Evolutionary conservation across 768 basidiomycete genomes (phyloP).

Genomic region (Termitomyces sp.): DNA sequence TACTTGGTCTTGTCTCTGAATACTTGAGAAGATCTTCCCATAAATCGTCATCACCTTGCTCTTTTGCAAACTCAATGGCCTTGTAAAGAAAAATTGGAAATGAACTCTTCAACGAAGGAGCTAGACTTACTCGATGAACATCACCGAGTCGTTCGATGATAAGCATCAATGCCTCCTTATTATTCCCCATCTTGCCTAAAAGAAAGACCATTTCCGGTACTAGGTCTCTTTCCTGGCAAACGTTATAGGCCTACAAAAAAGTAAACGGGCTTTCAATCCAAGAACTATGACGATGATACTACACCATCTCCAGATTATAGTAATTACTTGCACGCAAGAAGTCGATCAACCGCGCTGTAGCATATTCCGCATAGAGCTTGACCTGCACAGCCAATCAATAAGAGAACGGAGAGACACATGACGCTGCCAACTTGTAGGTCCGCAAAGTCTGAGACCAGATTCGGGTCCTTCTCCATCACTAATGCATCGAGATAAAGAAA

Average conservation of each 20-base stretch:
- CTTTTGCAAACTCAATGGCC: conserved; percentile 98
- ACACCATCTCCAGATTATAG: conserved; percentile 82
- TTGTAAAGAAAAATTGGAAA: conserved; percentile 19
- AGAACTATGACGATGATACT: background rate
- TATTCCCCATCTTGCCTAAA: conserved; percentile 96
- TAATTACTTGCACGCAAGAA: conserved; percentile 88
- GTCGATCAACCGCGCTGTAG: conserved; percentile 74
- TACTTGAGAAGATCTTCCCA: conserved; percentile 97
- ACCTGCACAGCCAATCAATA: conserved; percentile 34
- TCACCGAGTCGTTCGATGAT: conserved; percentile 95
- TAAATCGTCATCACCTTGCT: conserved; percentile 93
- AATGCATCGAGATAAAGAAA: conserved; percentile 93
- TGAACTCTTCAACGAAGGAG: background rate
- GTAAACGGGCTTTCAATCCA: background rate
- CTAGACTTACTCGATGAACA: conserved; percentile 67
- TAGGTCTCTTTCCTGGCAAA: conserved; percentile 80
- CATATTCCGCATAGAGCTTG: conserved; percentile 88
- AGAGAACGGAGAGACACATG: background rate
- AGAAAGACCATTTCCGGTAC: conserved; percentile 98
- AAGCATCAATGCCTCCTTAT: conserved; percentile 87
- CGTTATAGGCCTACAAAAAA: conserved; percentile 65
- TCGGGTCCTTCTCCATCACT: conserved; percentile 74
- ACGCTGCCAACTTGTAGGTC: conserved; percentile 61
- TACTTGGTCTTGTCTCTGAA: conserved; percentile 89
- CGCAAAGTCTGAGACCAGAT: conserved; percentile 74